Conservation (phyloP, 768 basidiomycete genomes). For the Chalciporus pseudorubinellus region DNA sequence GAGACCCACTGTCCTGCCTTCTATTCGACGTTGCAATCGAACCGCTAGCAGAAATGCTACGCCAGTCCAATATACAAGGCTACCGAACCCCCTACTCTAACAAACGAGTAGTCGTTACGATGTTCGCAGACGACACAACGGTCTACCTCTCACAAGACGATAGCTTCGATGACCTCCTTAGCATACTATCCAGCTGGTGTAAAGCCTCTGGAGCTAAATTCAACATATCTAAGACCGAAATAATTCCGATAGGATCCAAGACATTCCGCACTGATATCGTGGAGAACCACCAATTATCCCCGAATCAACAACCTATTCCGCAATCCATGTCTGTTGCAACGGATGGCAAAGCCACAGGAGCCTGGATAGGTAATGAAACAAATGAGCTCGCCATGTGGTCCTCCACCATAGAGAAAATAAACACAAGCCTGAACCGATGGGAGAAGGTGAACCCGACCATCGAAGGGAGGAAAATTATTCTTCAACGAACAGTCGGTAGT, state of each 20-base stretch:
- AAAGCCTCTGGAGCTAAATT: conserved; percentile 10
- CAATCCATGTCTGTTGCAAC: background rate
- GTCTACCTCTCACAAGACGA: conserved; percentile 17
- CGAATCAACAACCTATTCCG: background rate
- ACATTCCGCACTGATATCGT: background rate
- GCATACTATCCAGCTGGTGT: conserved; percentile 39
- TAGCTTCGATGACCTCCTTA: conserved; percentile 18
- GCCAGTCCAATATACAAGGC: conserved; percentile 9
- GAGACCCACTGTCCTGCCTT: conserved; percentile 34
- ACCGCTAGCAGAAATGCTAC: conserved; percentile 24
- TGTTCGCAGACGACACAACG: conserved; percentile 32
- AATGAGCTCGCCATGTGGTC: conserved; percentile 12
- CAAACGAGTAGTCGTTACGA: conserved; percentile 10
- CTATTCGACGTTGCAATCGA: conserved; percentile 34
- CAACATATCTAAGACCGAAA: conserved; percentile 23
- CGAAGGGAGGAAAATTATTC: conserved; percentile 4
- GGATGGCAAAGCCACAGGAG: conserved; percentile 14
- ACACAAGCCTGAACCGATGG: conserved; percentile 9
- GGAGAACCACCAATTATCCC: background rate
- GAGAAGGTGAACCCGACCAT: conserved; percentile 12
- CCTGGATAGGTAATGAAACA: conserved; percentile 26
- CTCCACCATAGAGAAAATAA: conserved; percentile 20
- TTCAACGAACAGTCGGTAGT: conserved; percentile 14
- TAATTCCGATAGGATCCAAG: conserved; percentile 24
- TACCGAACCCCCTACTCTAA: conserved; percentile 11